Base-by-base conservation (phyloP, 768 basidiomycete species). In the Phaffia australis region DNA sequence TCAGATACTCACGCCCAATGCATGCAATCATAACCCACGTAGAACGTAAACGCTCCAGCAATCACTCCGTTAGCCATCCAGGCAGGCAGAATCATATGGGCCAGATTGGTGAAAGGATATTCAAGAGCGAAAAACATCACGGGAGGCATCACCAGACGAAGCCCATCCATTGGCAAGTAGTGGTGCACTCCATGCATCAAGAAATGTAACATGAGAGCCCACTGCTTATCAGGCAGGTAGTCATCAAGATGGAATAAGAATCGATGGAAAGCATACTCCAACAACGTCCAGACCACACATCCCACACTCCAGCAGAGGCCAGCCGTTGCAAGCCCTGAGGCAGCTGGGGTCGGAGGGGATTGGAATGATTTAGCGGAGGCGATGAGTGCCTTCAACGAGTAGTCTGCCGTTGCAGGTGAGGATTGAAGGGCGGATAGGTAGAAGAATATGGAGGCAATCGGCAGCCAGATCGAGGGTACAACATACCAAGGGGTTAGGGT, bases 91-190 rank as follows among this genome's bases (percentile, higher is more conserved):
- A 99, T 69, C 16, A 77, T 68, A 75, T 98, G 83, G 1, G 84
- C 92, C 61, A 99, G 84, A 61, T 80, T 81, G 6, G 92, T 95
- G 80, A 97, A 90, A 1, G 95, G 95, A 46, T 81, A 79, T 65
- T 88, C 85, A 21, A 99, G 81, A 18, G 77, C 75, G 64, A 80
- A 77, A 78, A 99, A 99, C 65, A 98, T 75, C 2, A 81, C 72
- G 2, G 95, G 95, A 1, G 95, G 95, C 95, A 99, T 99, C 72
- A 98, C 95, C 47, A 99, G 84, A 70, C 95, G 84, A 73, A 97
- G 78, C 65, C 89, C 88, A 55, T 69, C 6, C 92, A 97, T 95
- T 19, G 92, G 95, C 70, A 99, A 80, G 74, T 93, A 99, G 76
- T 99, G 95, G 74, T 99, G 95, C 47, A 99, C 84, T 19, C 95